Evolutionary conservation across 345 rosid species (phyloP).

Genomic region (Salix viminalis): DNA sequence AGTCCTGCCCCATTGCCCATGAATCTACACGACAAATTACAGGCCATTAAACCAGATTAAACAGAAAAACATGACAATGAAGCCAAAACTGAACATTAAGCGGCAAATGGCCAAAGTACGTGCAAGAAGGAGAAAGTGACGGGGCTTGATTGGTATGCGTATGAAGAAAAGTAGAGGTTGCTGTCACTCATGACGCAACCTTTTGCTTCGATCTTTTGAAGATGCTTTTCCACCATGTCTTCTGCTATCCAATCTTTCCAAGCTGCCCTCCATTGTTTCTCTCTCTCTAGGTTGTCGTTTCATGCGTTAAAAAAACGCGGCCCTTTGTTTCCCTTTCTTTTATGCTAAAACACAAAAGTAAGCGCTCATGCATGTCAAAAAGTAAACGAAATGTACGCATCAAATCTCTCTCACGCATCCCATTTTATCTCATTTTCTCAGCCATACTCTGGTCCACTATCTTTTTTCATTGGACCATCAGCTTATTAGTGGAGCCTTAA

Average conservation of each 20-base stretch:
- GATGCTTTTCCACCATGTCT: conserved; percentile 24
- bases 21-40: not conserved
- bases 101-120: not conserved
- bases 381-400: conserved; percentile 13
- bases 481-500: conserved; percentile 14
- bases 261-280: not conserved
- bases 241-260: conserved; percentile 10
- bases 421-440: conserved; percentile 2
- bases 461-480: conserved; percentile 23
- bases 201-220: conserved; percentile 18
- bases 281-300: not conserved
- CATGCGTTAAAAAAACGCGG: conserved; percentile 29
- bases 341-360: conserved; percentile 18
- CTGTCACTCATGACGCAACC: conserved; percentile 8
- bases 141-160: conserved; percentile 9
- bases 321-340: conserved; percentile 11
- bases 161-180: conserved; percentile 13
- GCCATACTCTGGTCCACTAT: conserved; percentile 14
- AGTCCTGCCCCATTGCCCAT: not conserved
- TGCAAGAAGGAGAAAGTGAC: not conserved
- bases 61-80: not conserved
- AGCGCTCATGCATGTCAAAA: conserved; percentile 22
- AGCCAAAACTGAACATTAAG: not conserved
- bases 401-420: not conserved
- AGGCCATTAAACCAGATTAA: not conserved